Base-by-base conservation (phyloP, 2,329 filamentous ascomycete species). In the Cylindrodendrum hubeiense region DNA sequence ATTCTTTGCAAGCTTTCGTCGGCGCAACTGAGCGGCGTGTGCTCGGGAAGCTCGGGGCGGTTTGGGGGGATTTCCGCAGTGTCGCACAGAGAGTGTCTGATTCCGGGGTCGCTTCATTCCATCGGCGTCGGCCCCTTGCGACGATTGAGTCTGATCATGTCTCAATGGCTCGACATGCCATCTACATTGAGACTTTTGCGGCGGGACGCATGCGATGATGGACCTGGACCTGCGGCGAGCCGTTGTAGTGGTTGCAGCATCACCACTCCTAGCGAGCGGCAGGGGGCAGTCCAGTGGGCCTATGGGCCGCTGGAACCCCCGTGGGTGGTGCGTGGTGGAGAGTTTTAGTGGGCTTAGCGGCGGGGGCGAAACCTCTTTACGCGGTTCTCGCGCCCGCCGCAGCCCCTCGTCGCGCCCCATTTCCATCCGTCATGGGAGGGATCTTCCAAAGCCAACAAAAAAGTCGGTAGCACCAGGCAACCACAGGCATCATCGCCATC, bases 401-500 rank as follows among this genome's bases (percentile, higher is more conserved):
- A 71, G 72, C 72, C 71, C 72, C 72, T 74, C 72, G 63, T 70
- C 71, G 72, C 69, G 72, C 65, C 69, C 71, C 71, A 71, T 62
- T 72, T 72, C n/a, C 17, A 39, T 71, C 71, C 65, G 66, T 68
- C 65, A 65, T 65, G 62, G 67, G 65, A 70, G 60, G 60, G 63
- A 73, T 73, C 67, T 67, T 67, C 68, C 63, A 44, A 58, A 62
- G 63, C 69, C 65, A 66, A 69, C 66, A 69, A 67, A 62, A 71
- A 62, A 52, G 60, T 62, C 58, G 60, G 64, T 66, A 68, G 65
- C 71, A 69, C 73, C 69, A 79, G 77, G 75, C 77, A 79, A 75
- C 77, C 75, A 73, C 70, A 69, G 71, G 58, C 68, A 73, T 71
- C 60, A 67, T 70, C 62, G 61, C 67, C 69, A 73, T 67, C 66